These are phyloP conservation scores for Jackrogersella multiformis DNA, from an alignment of 495 filamentous ascomycete species.

Conservation along the genomic window DNA sequence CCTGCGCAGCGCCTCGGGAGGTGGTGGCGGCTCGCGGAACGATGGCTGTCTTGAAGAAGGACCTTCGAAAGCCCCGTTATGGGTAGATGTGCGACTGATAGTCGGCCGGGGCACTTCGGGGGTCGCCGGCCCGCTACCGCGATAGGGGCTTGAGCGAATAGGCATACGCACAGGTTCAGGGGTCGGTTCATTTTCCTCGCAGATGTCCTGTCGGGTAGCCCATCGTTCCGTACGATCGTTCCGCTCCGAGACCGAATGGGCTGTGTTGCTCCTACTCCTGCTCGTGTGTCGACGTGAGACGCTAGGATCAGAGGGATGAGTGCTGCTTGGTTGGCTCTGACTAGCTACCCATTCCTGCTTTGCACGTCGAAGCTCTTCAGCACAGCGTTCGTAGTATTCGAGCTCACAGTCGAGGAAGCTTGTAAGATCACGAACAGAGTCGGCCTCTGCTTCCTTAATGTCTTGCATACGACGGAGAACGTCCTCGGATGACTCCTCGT, in stretches of 20 bases:
- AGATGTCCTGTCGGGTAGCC: conserved; percentile 46
- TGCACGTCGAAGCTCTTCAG: conserved; percentile 69
- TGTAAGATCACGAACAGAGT: conserved; percentile 82
- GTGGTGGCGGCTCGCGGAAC: conserved; percentile 42
- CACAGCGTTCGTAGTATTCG: conserved; percentile 88
- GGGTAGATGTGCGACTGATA: conserved; percentile 56
- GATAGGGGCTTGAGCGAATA: conserved; percentile 63
- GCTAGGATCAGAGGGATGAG: conserved; percentile 35
- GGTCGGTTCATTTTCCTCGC: conserved; percentile 50
- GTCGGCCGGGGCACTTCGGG: conserved; percentile 53
- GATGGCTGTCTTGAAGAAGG: conserved; percentile 25
- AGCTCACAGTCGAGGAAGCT: conserved; percentile 90
- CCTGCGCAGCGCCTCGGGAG: conserved; percentile 44
- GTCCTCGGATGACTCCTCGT: conserved; percentile 94
- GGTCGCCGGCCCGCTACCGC: conserved; percentile 57
- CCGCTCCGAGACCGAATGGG: conserved; percentile 55
- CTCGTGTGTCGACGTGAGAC: conserved; percentile 42
- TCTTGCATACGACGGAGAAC: conserved; percentile 95
- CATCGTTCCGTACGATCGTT: conserved; percentile 48
- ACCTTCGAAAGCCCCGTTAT: conserved; percentile 55
- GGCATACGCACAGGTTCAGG: conserved; percentile 63
- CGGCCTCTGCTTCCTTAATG: conserved; percentile 89
- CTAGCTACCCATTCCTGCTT: conserved; percentile 57
- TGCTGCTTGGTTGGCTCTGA: conserved; percentile 39
- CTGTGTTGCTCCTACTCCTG: conserved; percentile 59